Percentiles rank a stretch among this genome's conserved stretches.
These are phyloP conservation scores for Fragaria ananassa DNA, from an alignment of 306 rosid genomes.

Conservation along the genomic window DNA sequence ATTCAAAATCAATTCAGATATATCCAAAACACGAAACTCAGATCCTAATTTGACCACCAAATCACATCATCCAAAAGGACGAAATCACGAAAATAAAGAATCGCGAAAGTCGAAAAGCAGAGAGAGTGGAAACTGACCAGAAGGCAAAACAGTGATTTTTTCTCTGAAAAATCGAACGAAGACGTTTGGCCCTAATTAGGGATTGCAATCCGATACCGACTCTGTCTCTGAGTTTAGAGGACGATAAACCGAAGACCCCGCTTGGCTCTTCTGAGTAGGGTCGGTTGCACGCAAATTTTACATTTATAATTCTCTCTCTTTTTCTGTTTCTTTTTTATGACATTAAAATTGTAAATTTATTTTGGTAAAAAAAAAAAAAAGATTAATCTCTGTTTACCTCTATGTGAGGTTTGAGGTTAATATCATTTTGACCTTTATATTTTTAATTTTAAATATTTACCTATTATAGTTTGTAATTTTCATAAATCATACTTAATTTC, in stretches of 20 bases:
- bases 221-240: background rate
- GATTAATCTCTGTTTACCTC: too few species aligned
- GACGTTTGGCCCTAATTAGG: background rate
- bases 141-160: background rate
- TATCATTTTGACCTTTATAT: rapidly evolving
- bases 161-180: too few species aligned
- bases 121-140: constrained; percentile 6
- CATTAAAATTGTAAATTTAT: too few species aligned
- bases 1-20: background rate
- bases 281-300: background rate
- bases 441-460: too few species aligned
- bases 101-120: background rate
- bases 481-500: too few species aligned
- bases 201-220: constrained; percentile 1
- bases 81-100: background rate
- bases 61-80: constrained; percentile 4
- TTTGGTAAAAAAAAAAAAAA: too few species aligned
- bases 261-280: background rate
- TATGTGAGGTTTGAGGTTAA: rapidly evolving
- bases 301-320: background rate
- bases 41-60: background rate
- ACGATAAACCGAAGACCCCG: background rate
- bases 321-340: too few species aligned
- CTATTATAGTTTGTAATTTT: too few species aligned
- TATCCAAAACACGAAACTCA: background rate